phyloP scores from a whole-genome alignment of 1,139 yeast species.

The Debaryomycetaceae sp. region DNA sequence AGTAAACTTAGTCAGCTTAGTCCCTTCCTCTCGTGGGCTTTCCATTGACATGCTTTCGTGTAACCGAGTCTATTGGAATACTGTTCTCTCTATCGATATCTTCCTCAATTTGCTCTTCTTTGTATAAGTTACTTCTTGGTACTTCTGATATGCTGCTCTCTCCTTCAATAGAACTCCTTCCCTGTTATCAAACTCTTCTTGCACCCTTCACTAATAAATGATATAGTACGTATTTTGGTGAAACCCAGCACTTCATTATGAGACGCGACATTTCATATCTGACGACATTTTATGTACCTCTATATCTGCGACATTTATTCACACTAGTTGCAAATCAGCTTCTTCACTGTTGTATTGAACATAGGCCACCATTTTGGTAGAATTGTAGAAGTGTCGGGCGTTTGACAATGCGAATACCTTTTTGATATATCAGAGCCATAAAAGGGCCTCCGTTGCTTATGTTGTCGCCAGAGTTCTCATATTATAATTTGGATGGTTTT shows the following conservation, averaged over 20 bases:
- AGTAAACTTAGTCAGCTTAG: conserved; percentile 1
- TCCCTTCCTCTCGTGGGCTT: conserved; percentile 2
- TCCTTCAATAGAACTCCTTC: background rate
- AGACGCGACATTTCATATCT: background rate
- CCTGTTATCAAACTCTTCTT: background rate
- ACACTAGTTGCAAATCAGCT: background rate
- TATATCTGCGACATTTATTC: background rate
- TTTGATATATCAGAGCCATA: too few relatives aligned
- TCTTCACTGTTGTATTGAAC: background rate
- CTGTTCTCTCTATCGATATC: too few relatives aligned
- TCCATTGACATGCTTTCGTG: background rate
- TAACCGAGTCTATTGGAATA: too few relatives aligned
- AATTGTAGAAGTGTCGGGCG: too few relatives aligned
- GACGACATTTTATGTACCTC: background rate
- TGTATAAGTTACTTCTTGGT: background rate
- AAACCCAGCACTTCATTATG: background rate
- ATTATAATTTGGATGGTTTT: conserved; percentile 8
- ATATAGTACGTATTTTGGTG: background rate
- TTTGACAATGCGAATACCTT: too few relatives aligned
- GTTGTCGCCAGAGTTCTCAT: background rate
- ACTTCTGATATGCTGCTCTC: background rate
- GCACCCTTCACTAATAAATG: background rate
- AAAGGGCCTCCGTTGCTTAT: too few relatives aligned
- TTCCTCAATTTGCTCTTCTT: too few relatives aligned
- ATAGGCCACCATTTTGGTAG: too few relatives aligned